phyloP scores from a whole-genome alignment of 164 flowering plant species.

The Berberis vulgaris region DNA sequence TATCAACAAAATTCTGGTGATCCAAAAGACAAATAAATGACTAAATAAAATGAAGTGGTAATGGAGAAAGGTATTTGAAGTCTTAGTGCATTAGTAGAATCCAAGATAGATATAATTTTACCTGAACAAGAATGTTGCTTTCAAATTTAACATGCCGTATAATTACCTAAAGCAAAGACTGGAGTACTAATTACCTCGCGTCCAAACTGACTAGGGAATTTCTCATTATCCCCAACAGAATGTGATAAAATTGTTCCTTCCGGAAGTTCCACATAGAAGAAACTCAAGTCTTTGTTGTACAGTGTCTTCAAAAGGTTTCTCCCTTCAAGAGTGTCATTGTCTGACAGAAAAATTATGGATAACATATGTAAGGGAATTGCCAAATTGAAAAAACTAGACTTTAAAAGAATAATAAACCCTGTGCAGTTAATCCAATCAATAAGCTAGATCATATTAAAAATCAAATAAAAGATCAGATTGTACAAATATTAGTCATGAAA shows the following conservation, averaged over 20 bases:
- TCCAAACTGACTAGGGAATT: conserved; percentile 83
- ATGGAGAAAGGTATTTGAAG: too few species aligned
- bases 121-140: too few species aligned
- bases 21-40: too few species aligned
- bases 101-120: too few species aligned
- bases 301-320: conserved; percentile 42
- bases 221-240: conserved; percentile 59
- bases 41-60: too few species aligned
- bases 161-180: not conserved
- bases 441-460: too few species aligned
- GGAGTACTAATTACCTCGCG: conserved; percentile 61
- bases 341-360: conserved; percentile 25
- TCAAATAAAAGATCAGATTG: too few species aligned
- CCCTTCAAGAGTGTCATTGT: conserved; percentile 28
- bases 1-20: too few species aligned
- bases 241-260: conserved; percentile 61
- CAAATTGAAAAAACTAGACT: not conserved
- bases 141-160: too few species aligned
- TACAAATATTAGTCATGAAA: too few species aligned
- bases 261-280: conserved; percentile 87
- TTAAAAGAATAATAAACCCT: not conserved
- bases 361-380: not conserved
- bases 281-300: conserved; percentile 34
- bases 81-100: too few species aligned
- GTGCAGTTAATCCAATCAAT: too few species aligned